Evolutionary conservation across 441 rosid genomes (phyloP).

Genomic region (Iberis amara): DNA sequence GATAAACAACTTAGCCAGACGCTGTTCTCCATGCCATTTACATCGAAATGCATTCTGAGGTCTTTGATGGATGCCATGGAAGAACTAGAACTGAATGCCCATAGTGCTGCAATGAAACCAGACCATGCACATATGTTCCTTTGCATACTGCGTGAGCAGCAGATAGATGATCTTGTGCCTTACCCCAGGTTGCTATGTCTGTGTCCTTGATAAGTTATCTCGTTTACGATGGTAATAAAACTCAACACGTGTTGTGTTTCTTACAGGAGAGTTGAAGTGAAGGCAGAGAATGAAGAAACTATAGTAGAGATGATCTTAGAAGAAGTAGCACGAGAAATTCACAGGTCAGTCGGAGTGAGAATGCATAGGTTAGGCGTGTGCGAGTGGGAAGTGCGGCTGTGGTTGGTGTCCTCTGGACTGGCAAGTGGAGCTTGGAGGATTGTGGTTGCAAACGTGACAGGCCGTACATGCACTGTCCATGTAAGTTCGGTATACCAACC

Average conservation of each 20-base stretch:
- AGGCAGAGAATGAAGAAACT: conserved; percentile 66
- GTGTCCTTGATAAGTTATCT: conserved; percentile 17
- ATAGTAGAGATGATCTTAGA: conserved; percentile 66
- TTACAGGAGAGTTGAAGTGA: conserved; percentile 76
- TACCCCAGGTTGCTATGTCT: conserved; percentile 57
- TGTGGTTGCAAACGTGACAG: conserved; percentile 78
- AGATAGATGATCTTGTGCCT: conserved; percentile 84
- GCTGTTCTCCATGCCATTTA: conserved; percentile 55
- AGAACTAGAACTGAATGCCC: conserved; percentile 91
- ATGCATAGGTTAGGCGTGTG: conserved; percentile 90
- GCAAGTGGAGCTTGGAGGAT: conserved; percentile 98
- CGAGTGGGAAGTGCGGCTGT: conserved; percentile 98
- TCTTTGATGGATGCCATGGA: conserved; percentile 94
- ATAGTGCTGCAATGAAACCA: conserved; percentile 70
- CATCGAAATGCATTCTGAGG: conserved; percentile 80
- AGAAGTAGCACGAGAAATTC: conserved; percentile 72
- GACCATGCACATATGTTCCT: conserved; percentile 98
- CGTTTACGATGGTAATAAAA: conserved; percentile 28
- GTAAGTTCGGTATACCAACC: conserved; percentile 46
- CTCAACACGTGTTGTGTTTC: conserved; percentile 20
- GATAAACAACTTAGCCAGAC: conserved; percentile 41
- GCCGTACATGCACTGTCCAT: conserved; percentile 87
- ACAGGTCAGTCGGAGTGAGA: conserved; percentile 74
- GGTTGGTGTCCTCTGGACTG: conserved; percentile 78
- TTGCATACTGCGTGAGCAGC: conserved; percentile 80